Conservation (phyloP, 306 rosid genomes). For the Hippophae tibetana region DNA sequence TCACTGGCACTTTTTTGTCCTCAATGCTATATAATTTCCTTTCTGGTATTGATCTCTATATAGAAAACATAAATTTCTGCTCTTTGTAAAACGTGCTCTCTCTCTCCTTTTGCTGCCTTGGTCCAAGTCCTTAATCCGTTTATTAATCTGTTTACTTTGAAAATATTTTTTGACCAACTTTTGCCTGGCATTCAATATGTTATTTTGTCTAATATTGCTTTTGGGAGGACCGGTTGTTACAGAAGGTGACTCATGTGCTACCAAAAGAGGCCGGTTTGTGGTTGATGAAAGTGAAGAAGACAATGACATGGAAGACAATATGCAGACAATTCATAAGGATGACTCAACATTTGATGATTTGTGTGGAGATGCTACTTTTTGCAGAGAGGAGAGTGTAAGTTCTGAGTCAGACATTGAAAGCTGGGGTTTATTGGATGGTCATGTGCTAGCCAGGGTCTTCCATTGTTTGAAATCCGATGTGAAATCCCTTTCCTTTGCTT, state of each 20-base stretch:
- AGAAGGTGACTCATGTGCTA: conserved; percentile 64
- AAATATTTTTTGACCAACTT: too few species aligned
- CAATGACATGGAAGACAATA: conserved; percentile 46
- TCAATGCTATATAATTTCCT: not conserved
- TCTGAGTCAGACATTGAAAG: conserved; percentile 37
- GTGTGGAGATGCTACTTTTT: conserved; percentile 51
- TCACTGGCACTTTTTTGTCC: not conserved
- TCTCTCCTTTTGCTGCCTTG: not conserved
- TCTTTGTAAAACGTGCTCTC: not conserved
- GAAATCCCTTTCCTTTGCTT: conserved; percentile 64
- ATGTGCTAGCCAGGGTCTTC: conserved; percentile 61
- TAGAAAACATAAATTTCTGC: not conserved
- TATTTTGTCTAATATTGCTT: not conserved
- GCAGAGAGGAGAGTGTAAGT: conserved; percentile 29
- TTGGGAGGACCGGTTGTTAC: conserved; percentile 19
- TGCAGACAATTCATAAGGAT: conserved; percentile 33
- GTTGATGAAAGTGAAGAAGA: conserved; percentile 64
- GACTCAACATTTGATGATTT: conserved; percentile 66
- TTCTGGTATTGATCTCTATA: not conserved
- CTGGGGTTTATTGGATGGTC: conserved; percentile 77
- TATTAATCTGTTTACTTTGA: not conserved
- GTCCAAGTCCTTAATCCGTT: not conserved
- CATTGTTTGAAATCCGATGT: conserved; percentile 72
- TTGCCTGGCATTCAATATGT: too few species aligned
- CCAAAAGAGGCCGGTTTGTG: conserved; percentile 72